Evolutionary conservation across 495 filamentous ascomycete species (phyloP).

Genomic region (Podospora australis): DNA sequence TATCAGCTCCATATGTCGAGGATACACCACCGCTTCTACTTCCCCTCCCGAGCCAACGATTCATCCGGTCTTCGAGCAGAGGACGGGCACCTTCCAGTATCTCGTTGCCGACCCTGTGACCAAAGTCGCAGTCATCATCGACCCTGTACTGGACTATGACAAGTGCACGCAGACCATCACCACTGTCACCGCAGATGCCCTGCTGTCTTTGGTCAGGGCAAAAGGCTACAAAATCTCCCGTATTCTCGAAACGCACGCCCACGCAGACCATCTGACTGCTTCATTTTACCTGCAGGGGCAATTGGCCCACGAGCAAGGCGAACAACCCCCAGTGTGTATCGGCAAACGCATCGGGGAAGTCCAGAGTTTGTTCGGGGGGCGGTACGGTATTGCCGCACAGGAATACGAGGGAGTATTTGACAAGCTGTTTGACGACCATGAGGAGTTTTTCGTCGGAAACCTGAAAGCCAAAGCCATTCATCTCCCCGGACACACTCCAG

Average conservation of each 20-base stretch:
- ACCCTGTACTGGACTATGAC: constrained; percentile 54
- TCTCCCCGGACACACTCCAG: constrained; percentile 57
- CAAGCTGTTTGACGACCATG: constrained; percentile 46
- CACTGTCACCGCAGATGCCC: constrained; percentile 42
- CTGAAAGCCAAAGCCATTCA: constrained; percentile 43
- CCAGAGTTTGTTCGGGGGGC: constrained; percentile 40
- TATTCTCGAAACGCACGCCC: constrained; percentile 57
- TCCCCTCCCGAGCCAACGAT: constrained; percentile 15
- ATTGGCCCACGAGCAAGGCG: constrained; percentile 22
- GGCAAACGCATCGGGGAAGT: constrained; percentile 50
- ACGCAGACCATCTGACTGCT: constrained; percentile 56
- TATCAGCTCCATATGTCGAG: not conserved
- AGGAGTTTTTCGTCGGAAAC: constrained; percentile 42
- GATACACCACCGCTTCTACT: not conserved
- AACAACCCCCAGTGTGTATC: constrained; percentile 41
- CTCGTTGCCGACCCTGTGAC: constrained; percentile 48
- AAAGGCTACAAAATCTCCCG: constrained; percentile 39
- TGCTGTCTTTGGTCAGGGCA: constrained; percentile 35
- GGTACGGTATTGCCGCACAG: constrained; percentile 37
- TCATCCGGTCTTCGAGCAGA: constrained; percentile 25
- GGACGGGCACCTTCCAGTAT: constrained; percentile 52
- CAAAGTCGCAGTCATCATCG: constrained; percentile 46
- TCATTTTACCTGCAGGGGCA: constrained; percentile 45
- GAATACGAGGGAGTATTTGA: constrained; percentile 47
- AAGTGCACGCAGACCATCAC: constrained; percentile 36